Evolutionary conservation across 192 early-diverging fungal species (phyloP), one percentile per base, ranked within the genome.

Genomic region (Backusella macrospora): DNA sequence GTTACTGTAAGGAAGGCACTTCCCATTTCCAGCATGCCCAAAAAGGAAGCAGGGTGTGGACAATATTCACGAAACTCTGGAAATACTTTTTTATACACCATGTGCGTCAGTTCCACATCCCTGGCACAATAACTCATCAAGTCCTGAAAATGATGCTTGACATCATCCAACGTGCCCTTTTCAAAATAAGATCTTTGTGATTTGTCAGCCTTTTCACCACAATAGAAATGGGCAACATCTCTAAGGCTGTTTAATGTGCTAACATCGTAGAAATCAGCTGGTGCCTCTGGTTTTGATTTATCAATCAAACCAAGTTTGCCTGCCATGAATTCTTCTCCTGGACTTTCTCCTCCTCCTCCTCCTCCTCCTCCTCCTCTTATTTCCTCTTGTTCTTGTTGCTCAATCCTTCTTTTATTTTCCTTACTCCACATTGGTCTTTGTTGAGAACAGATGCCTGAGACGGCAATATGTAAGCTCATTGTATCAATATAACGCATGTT

Each of bases 21-120:
- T 5, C 92, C 90, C 95, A 99, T 97, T 48, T 91, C 87, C 65
- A 97, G 65, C 75, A 94, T 92, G 0, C 98, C 98, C 3, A 91
- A 90, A 83, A 99, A 95, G 38, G 96, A 96, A 43, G 91, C 94
- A 3, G 96, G 96, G 71, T 97, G 96, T 15, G 98, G 98, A 73
- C 96, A 98, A 52, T 94, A 94, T 21, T 84, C 47, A 21, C 80
- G 72, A 76, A 92, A 99, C 42, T 80, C 81, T 21, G 93, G 91
- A 2, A 93, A 89, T 2, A 95, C 86, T 29, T 73, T 70, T 48
- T 81, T 78, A 70, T 90, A 97, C 16, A 99, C 87, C 37, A 80
- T 71, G 40, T 91, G 89, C 2, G 98, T 98, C 14, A 88, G 83
- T 0, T 69, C 68, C 0, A 98, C 96, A 80, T 99, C 98, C n/a